Base-by-base conservation (phyloP, 305 asterid genomes). In the Petunia hybrid region DNA sequence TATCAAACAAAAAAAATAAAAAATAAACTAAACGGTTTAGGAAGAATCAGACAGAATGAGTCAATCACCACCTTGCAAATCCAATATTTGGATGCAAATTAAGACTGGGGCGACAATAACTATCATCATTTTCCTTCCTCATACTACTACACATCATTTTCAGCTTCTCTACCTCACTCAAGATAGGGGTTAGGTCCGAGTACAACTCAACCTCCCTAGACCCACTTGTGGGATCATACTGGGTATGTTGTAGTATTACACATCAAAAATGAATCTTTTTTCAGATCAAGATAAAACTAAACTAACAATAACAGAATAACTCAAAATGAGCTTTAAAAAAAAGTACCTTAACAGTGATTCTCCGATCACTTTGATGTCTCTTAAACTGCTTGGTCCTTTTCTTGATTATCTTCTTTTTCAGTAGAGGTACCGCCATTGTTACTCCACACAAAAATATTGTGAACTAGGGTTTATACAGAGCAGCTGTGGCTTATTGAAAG, bases 11-110 rank as follows among this genome's bases (percentile, higher is more conserved):
- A 45, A 6, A 38, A 31, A 31, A 0, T 1, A 13, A 1, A 4
- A 42, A 8, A 5, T 66, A 1, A 8, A 12, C 1, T 13, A 40
- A 2, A 66, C 5, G 2, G 10, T 2, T 3, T 31, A n/a, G 51
- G 57, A 82, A 80, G 90, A 82, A 85, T 90, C 91, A 91, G 95
- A 87, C 82, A 65, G 41, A 68, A 38, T 8, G 69, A 31, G 93
- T 89, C 93, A 85, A 86, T 91, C 93, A 90, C 92, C 92, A 91
- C 85, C 80, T 83, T 89, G 83, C 92, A 86, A 86, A 88, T 40
- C 79, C 46, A 6, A 4, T 13, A 36, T 13, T 14, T 62, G 80
- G 85, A 88, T 81, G 90, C 87, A 89, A 51, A 53, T 85, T 91
- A 88, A 88, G 92, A 75, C 92, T 85, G 91, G 92, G 91, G 91